Evolutionary conservation across 2,329 filamentous ascomycete genomes (phyloP), one percentile per base, ranked within the genome.

Genomic region (Lachnellula subtilissima): DNA sequence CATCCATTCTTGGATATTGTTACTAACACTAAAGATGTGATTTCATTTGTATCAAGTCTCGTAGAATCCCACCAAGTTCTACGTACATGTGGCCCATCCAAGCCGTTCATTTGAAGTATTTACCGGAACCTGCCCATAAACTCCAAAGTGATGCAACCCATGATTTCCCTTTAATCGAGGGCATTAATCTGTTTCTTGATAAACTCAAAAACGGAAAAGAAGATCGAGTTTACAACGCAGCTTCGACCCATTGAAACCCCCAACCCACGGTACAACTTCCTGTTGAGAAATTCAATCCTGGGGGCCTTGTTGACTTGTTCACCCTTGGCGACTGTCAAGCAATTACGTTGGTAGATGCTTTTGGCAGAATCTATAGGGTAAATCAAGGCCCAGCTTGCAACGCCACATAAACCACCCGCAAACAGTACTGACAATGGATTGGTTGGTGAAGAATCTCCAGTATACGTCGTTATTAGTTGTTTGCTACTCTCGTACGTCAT

Each of bases 401-500:
- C 83, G 2, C 90, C 90, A 70, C 90, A 94, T 53, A 93, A 76
- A 23, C 87, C 90, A 53, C 91, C 91, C 19, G 90, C 88, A 48
- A 86, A 77, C 14, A 92, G 82, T 35, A 94, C 89, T 15, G 89
- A 87, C 53, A 89, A 71, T n/a, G 89, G 88, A 66, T 88, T 88
- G 49, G 87, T 89, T n/a, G 88, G 84, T 7, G 86, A 85, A 58
- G 81, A 81, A 61, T 88, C 87, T 48, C 87, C 82, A 43, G 82
- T 83, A 61, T 88, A 84, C 15, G 89, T 90, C 19, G 87, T 89
- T 61, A 91, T 80, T 23, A 93, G 74, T 70, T 94, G 89, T 69
- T 95, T 95, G 64, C 85, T 84, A 70, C 88, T 91, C 72, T 95
- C 90, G 70, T 95, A 95, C 32, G 90, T 92, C 75, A 89, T 89